Base-by-base conservation (phyloP, 2,329 filamentous ascomycete genomes). In the Xenoacremonium recifei region DNA sequence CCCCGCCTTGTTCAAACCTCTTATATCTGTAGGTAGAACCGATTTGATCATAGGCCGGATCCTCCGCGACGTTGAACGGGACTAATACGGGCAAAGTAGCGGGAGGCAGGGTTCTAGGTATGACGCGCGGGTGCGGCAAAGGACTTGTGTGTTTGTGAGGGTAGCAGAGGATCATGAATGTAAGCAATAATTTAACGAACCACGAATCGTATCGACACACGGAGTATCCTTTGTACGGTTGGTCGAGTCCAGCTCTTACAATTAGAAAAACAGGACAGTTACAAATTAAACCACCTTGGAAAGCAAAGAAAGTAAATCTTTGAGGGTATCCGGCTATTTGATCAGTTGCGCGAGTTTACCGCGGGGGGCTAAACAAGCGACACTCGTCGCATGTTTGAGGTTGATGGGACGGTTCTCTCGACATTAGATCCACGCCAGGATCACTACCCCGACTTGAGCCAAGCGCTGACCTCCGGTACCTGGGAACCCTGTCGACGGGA, bases 301-400 rank as follows among this genome's bases (percentile, higher is more conserved):
- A 31, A 31, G 29, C 7, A 9, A 31, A 15, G 12, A 15, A 31
- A 7, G 29, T 15, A 31, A 31, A 31, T 6, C n/a, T n/a, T n/a
- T 15, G 7, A 31, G 17, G 29, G 29, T 15, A 15, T 31, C 29
- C 7, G 7, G n/a, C 29, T 31, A 9, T 15, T 31, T 15, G 7
- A 6, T 15, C 12, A 31, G n/a, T 31, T 31, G 6, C n/a, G 29
- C 29, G 29, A 15, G 29, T 31, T 31, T 31, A 15, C n/a, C n/a
- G 29, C 21, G 32, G 42, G 27, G 39, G 37, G 53, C 53, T 50
- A 43, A 51, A 52, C 51, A 56, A 45, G 48, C 42, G 37, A 44
- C 34, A 30, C 45, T 52, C 48, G 50, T 49, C 43, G 49, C 52
- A 50, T 55, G 74, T 79, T 76, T 77, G 75, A 76, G 67, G 66